These are phyloP conservation scores for Teratosphaeriaceae sp. DNA, from an alignment of 2,329 filamentous ascomycete genomes.

Conservation along the genomic window DNA sequence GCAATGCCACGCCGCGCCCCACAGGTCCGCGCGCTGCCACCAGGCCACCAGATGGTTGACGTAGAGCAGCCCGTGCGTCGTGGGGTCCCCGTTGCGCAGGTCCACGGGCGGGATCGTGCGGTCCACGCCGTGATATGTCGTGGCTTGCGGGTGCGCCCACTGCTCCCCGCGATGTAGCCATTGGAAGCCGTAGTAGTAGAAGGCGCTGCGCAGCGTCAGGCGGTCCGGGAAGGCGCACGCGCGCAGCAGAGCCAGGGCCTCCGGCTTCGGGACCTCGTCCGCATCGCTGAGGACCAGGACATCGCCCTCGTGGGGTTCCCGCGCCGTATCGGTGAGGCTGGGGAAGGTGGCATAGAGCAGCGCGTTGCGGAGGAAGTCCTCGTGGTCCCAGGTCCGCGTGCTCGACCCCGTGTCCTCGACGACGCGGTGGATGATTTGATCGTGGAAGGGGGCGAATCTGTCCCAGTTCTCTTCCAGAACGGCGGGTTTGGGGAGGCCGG, in stretches of 20 bases:
- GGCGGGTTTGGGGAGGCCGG: constrained; percentile 50
- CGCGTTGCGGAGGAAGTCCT: constrained; percentile 50
- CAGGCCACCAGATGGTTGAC: constrained; percentile 14
- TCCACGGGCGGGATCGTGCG: constrained; percentile 50
- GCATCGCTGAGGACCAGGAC: constrained; percentile 55
- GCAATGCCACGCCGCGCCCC: constrained; percentile 56
- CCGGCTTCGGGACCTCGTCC: constrained; percentile 49
- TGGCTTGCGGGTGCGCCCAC: constrained; percentile 57
- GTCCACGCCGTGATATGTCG: constrained; percentile 43
- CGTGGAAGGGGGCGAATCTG: constrained; percentile 46
- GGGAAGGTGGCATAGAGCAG: constrained; percentile 53
- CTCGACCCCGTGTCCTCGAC: constrained; percentile 37
- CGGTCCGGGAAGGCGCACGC: constrained; percentile 21
- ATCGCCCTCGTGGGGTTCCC: constrained; percentile 43
- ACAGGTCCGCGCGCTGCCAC: constrained; percentile 39
- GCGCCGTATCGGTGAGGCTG: constrained; percentile 34
- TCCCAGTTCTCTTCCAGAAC: constrained; percentile 47
- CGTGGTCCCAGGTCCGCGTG: constrained; percentile 43
- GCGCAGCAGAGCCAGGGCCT: constrained; percentile 17
- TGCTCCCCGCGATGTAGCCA: constrained; percentile 28
- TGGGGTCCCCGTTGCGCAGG: constrained; percentile 45
- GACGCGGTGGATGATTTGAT: constrained; percentile 56
- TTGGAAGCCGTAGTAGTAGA: constrained; percentile 27
- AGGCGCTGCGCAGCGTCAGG: constrained; percentile 20
- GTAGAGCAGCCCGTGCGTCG: constrained; percentile 22